Evolutionary conservation across 1,139 yeast species (phyloP), one percentile per base, ranked within the genome.

Genomic region (Saccharomyces uvarum): DNA sequence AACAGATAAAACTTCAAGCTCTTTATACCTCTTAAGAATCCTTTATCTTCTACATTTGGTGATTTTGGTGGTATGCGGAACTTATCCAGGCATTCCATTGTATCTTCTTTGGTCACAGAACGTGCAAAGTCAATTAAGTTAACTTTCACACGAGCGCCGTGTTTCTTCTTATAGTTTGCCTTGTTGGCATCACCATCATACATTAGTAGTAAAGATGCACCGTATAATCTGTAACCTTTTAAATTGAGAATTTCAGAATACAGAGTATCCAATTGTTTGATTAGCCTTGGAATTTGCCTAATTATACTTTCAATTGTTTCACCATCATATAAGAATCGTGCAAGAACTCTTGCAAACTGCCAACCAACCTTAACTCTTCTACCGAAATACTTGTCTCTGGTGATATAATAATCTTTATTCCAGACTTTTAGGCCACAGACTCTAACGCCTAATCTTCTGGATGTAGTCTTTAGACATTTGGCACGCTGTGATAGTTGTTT

Each of bases 51-150:
- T 29, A 73, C 66, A 13, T 76, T 72, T 1, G 82, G 82, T 64
- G 84, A 84, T 50, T 71, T 74, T 1, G 97, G 97, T 1, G 97
- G 96, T 44, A 79, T 81, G 1, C 77, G 75, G 27, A 73, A 71
- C n/a, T 67, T 63, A 38, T 55, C 55, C 29, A 61, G 49, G 7
- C 73, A 73, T 47, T 65, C 64, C 2, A 70, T 68, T 3, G 77
- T 62, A 59, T 81, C 83, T 44, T 81, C 86, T 4, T 83, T 82
- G n/a, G 91, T 86, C 26, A 89, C 86, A 64, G 96, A 87, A 66
- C 93, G 96, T 1, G 98, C 98, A 76, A 95, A 95, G 73, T 95
- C 99, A 61, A 95, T 93, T 57, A 95, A 79, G 59, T 90, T 81
- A 19, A 93, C 82, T 57, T 78, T 69, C 69, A 83, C 69, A 32